Evolutionary conservation across 805 yeast genomes (phyloP).

Genomic region (Candida boidinii): DNA sequence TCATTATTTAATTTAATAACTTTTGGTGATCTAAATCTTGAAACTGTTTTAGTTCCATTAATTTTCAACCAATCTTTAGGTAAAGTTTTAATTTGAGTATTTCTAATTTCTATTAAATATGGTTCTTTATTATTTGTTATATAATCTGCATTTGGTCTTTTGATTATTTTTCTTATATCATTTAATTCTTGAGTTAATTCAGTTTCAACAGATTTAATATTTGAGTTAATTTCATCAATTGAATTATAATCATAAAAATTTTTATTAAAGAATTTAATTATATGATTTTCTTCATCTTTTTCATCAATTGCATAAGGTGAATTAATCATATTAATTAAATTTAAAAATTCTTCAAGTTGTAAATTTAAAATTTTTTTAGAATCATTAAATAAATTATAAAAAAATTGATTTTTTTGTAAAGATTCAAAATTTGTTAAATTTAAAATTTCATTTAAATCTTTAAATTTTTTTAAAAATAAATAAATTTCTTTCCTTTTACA

Average conservation of each 20-base stretch:
- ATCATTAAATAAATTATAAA: slow-evolving; percentile 13
- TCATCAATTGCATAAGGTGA: slow-evolving; percentile 44
- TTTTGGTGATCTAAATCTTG: slow-evolving; percentile 65
- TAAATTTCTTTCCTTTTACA: slow-evolving; percentile 55
- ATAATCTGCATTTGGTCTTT: slow-evolving; percentile 50
- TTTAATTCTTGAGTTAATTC: slow-evolving; percentile 46
- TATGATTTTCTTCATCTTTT: slow-evolving; percentile 26
- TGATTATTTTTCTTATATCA: slow-evolving; percentile 33
- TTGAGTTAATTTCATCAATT: slow-evolving; percentile 36
- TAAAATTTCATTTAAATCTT: slow-evolving; percentile 27
- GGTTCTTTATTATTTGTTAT: slow-evolving; percentile 55
- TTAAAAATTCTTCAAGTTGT: slow-evolving; percentile 18
- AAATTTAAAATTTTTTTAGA: slow-evolving; percentile 8
- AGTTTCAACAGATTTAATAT: no score
- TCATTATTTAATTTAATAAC: slow-evolving; percentile 41
- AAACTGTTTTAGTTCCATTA: slow-evolving; percentile 57
- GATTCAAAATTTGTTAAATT: slow-evolving; percentile 6
- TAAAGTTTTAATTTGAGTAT: slow-evolving; percentile 42
- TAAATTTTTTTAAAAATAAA: slow-evolving; percentile 38
- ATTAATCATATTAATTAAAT: slow-evolving; percentile 42
- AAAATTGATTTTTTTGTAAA: slow-evolving; percentile 9
- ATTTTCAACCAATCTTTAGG: slow-evolving; percentile 77
- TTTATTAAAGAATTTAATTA: slow-evolving; percentile 30
- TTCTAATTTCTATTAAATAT: slow-evolving; percentile 69
- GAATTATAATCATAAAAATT: slow-evolving; percentile 33